Base-by-base conservation (phyloP, 768 basidiomycete genomes). In the Termitomyces sp. region DNA sequence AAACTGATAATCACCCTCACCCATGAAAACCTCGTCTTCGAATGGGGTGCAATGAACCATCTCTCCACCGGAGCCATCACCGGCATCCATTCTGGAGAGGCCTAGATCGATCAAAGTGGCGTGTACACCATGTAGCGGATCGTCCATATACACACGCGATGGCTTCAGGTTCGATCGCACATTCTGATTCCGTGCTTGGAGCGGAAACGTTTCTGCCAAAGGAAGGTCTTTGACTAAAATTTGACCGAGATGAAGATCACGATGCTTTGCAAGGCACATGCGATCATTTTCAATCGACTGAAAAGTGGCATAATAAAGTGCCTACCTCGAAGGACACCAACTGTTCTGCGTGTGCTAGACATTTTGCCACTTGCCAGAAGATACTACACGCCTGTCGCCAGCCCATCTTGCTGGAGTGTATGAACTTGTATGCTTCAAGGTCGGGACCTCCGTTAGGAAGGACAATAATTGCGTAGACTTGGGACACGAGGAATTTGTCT, bases 231-330 rank as follows among this genome's bases (percentile, higher is more conserved):
- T 86, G 49, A 98, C 84, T 8, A 99, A 80, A 51, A 99, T 90
- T 70, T 99, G 97, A 22, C 97, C 97, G 84, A 92, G 93, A 65
- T 99, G 97, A n/a, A 99, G 83, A 70, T 99, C 97, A 33, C 97
- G 93, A 72, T 99, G 97, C 96, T 99, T 42, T 28, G 33, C 38
- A 28, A 52, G 24, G 36, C 36, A 52, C 12, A 35, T 43, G 42
- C n/a, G 32, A 42, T 53, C 52, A 58, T 54, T 16, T 22, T 42
- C 28, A 43, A 49, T 22, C 28, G 22, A 20, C 36, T 7, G 53
- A 38, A 59, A 30, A 30, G 45, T 13, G n/a, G 35, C 9, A 6
- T 48, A 51, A 38, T 3, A 42, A 44, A 24, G 33, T 24, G 64
- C 82, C 56, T 61, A 97, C 96, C 83, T 99, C 97, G 57, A 99